A percentile compares a stretch with the other conserved stretches of the same genome.
Conservation (phyloP, 1,139 yeast species). For the Yamadazyma conglobata region DNA sequence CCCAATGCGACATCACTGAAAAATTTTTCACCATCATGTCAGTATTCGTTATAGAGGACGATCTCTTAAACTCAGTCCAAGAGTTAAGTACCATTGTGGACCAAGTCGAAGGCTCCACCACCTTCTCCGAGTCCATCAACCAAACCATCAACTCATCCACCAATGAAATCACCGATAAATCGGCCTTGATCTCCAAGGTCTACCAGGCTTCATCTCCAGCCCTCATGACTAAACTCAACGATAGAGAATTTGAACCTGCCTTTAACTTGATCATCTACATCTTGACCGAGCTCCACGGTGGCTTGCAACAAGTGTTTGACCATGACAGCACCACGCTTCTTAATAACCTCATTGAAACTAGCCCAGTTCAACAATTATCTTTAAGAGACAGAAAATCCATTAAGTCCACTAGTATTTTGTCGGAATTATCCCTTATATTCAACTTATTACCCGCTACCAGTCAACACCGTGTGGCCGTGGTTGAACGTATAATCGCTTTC, state of each 20-base stretch:
- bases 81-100: conserved; percentile 43
- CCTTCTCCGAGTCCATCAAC: conserved; percentile 27
- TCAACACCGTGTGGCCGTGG: conserved; percentile 29
- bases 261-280: conserved; percentile 42
- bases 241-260: conserved; percentile 46
- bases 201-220: conserved; percentile 24
- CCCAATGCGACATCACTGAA: no score
- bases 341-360: conserved; percentile 29
- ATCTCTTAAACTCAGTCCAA: conserved; percentile 38
- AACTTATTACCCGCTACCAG: conserved; percentile 40
- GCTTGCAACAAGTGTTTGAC: conserved; percentile 24
- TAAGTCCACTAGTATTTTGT: conserved; percentile 41
- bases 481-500: conserved; percentile 32
- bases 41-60: conserved; percentile 46
- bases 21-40: conserved; percentile 27
- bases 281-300: conserved; percentile 28
- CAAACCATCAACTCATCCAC: conserved; percentile 15
- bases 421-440: conserved; percentile 42
- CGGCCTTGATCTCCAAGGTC: conserved; percentile 27
- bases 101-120: conserved; percentile 25
- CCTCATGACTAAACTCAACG: conserved; percentile 34
- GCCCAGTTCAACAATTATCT: conserved; percentile 38
- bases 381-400: conserved; percentile 48
- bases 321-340: conserved; percentile 21
- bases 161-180: conserved; percentile 27